Base-by-base conservation (phyloP, 805 yeast genomes). In the Ogataea nakhonphanomensis region DNA sequence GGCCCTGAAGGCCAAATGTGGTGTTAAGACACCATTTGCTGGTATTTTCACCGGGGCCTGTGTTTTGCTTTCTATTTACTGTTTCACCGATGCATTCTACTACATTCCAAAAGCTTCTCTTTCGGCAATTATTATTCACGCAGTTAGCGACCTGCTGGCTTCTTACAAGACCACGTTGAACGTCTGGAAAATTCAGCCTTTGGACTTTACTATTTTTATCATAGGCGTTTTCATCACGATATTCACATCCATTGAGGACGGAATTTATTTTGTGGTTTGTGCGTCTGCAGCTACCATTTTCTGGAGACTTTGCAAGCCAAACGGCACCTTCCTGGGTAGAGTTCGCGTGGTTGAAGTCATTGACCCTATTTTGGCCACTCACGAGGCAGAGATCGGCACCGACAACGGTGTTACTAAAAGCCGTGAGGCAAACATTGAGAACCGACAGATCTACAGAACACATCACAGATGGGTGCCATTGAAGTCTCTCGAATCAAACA, bases 1-100 rank as follows among this genome's bases (percentile, higher is more conserved):
- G 32, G 97, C 97, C 7, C 73, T 90, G 55, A 90, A 91, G 66
- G 82, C 95, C 37, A 90, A 90, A 66, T 90, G 96, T 74, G 95
- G 95, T 60, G 97, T 90, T 33, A 78, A 89, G 58, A 90, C 97
- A 14, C 97, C 97, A 25, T 69, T 90, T 45, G 95, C 96, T 32
- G 96, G 96, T 67, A 73, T 88, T 30, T 84, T 81, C 64, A 85
- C 96, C 9, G 97, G 96, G 59, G 78, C 76, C 32, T 89, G 91
- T 64, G 97, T 90, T 20, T 66, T 90, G 47, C 68, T 90, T 48
- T 95, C 97, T 2, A 71, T 90, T 48, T 90, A 89, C 63, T 80
- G 84, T 44, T 74, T 90, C 54, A 89, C 96, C 5, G 71, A 71
- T 43, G 84, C 95, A 5, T 90, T 90, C 69, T 87, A 73, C 67